Conservation (phyloP, 495 filamentous ascomycete species). For the Pseudevernia furfuracea region DNA sequence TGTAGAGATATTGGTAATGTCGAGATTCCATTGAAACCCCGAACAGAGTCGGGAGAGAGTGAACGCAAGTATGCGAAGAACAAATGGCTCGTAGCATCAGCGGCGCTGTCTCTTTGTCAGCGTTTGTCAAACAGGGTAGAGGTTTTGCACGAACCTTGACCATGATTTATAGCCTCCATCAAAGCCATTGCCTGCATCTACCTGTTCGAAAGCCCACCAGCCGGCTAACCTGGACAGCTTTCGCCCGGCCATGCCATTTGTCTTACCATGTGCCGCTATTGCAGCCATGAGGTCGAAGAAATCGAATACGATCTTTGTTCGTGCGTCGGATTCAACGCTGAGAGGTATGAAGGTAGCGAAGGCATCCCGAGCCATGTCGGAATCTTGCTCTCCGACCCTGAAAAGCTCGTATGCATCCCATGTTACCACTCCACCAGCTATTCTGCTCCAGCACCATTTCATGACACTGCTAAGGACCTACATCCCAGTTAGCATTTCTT, state of each 20-base stretch:
- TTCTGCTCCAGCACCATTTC: slow-evolving; percentile 98
- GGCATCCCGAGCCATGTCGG: slow-evolving; percentile 81
- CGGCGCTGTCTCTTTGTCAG: slow-evolving; percentile 53
- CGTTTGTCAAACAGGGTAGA: not conserved
- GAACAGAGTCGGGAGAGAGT: slow-evolving; percentile 66
- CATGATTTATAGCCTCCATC: slow-evolving; percentile 89
- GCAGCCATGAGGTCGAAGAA: slow-evolving; percentile 94
- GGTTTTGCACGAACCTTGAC: slow-evolving; percentile 44
- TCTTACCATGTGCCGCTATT: slow-evolving; percentile 74
- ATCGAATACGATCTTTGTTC: slow-evolving; percentile 83
- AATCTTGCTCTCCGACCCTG: slow-evolving; percentile 90
- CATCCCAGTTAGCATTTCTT: not conserved
- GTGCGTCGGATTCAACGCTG: slow-evolving; percentile 81
- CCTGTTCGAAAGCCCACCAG: slow-evolving; percentile 98
- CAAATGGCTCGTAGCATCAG: slow-evolving; percentile 90
- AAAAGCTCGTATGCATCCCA: slow-evolving; percentile 98
- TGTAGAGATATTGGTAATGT: slow-evolving; percentile 83
- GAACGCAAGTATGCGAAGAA: slow-evolving; percentile 97
- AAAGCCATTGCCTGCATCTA: slow-evolving; percentile 80
- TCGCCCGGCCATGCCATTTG: slow-evolving; percentile 84
- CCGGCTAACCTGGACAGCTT: slow-evolving; percentile 93
- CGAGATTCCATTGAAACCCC: slow-evolving; percentile 66
- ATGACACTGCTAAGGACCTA: slow-evolving; percentile 88
- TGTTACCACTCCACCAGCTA: slow-evolving; percentile 85
- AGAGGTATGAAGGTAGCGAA: slow-evolving; percentile 95